phyloP scores from a whole-genome alignment of 805 yeast species.

The Candida krabiensis region DNA sequence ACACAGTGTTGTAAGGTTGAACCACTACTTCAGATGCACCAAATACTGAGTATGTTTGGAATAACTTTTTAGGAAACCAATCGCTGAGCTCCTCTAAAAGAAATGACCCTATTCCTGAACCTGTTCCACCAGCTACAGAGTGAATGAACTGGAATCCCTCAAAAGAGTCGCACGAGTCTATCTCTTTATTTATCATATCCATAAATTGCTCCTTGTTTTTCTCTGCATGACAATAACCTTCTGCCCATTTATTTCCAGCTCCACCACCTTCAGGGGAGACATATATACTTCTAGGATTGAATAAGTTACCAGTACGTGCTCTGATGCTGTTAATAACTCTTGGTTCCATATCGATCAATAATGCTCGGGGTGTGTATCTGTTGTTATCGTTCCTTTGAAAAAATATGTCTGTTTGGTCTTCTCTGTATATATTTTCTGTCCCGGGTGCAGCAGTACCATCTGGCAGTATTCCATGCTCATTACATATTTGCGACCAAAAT shows the following conservation, averaged over 20 bases:
- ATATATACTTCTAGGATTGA: slow-evolving; percentile 81
- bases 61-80: slow-evolving; percentile 75
- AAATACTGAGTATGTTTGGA: slow-evolving; percentile 84
- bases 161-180: slow-evolving; percentile 84
- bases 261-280: slow-evolving; percentile 82
- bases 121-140: slow-evolving; percentile 98
- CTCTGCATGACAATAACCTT: slow-evolving; percentile 78
- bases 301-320: slow-evolving; percentile 53
- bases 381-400: slow-evolving; percentile 69
- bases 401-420: slow-evolving; percentile 82
- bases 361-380: slow-evolving; percentile 84
- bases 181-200: slow-evolving; percentile 84
- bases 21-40: slow-evolving; percentile 96
- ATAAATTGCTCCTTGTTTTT: slow-evolving; percentile 68
- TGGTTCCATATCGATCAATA: slow-evolving; percentile 88
- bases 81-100: slow-evolving; percentile 78
- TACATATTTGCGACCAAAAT: slow-evolving; percentile 87
- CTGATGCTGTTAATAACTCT: slow-evolving; percentile 69
- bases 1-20: slow-evolving; percentile 89
- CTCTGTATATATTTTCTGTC: slow-evolving; percentile 36
- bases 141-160: slow-evolving; percentile 91
- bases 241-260: slow-evolving; percentile 96
- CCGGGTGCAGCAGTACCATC: slow-evolving; percentile 55
- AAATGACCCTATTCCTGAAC: slow-evolving; percentile 90
- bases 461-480: slow-evolving; percentile 78